Evolutionary conservation across 2,329 filamentous ascomycete genomes (phyloP).

Genomic region (Scolecobasidium constrictum): DNA sequence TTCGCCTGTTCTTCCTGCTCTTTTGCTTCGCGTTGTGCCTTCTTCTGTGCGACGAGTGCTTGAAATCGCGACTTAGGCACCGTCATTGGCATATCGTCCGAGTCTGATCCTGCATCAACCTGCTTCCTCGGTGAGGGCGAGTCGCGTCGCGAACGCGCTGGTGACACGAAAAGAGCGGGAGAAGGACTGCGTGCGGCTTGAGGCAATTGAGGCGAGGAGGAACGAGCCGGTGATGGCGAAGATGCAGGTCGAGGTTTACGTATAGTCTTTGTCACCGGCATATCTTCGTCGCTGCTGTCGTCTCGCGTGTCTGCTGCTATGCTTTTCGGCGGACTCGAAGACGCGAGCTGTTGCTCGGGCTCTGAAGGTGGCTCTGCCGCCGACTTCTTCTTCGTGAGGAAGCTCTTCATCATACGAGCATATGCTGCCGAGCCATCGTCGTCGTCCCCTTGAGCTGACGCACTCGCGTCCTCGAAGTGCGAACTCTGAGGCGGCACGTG

Average conservation of each 20-base stretch:
- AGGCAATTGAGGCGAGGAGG: background rate
- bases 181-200: slow-evolving; percentile 20
- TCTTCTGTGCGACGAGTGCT: slow-evolving; percentile 63
- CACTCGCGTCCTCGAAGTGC: background rate
- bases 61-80: slow-evolving; percentile 46
- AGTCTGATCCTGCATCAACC: slow-evolving; percentile 28
- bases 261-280: background rate
- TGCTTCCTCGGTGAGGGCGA: background rate
- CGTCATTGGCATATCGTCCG: slow-evolving; percentile 18
- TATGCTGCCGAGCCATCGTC: background rate
- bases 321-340: slow-evolving; percentile 18
- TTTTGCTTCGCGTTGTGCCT: slow-evolving; percentile 54
- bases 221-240: background rate
- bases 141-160: slow-evolving; percentile 19
- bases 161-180: slow-evolving; percentile 48
- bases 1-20: slow-evolving; percentile 25
- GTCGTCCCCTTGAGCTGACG: background rate
- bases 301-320: background rate
- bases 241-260: background rate
- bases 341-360: no score
- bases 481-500: background rate
- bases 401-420: background rate
- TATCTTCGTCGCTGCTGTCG: background rate
- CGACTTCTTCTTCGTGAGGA: background rate
- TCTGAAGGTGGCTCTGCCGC: background rate